Base-by-base conservation (phyloP, 805 yeast genomes). In the Torulaspora franciscae region DNA sequence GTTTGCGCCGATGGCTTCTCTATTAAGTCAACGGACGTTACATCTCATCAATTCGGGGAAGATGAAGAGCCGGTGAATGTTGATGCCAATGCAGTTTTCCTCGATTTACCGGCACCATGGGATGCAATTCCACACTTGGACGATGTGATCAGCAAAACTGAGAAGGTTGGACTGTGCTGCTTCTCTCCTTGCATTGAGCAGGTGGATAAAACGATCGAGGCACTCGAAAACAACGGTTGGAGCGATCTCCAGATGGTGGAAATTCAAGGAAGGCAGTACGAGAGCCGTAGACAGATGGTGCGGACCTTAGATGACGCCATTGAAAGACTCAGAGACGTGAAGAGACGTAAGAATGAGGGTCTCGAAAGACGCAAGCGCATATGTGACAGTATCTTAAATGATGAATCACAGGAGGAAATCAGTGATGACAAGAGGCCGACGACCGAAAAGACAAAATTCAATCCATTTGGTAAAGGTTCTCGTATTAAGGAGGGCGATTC, bases 111-210 rank as follows among this genome's bases (percentile, higher is more conserved):
- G 3, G 81, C 96, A 4, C 99, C 99, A 7, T 91, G 98, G 97
- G 80, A 80, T 29, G 99, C 99, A 5, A 84, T 93, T 42, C 87
- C 88, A 6, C 83, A 84, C 64, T 67, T 91, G 37, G 67, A 72
- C 9, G 41, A 55, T 2, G 95, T 85, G 1, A 73, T 85, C 11
- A 68, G 84, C 7, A 63, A 68, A 7, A 67, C 67, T 14, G 70
- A 73, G 44, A 71, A 73, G 23, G 85, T 80, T 17, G 80, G 85
- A 2, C 75, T 93, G 43, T 93, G 99, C 67, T 93, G 99, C 66
- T 93, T 93, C 61, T 86, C 95, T 32, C 99, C 99, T 7, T 93
- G 99, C 66, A 85, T 93, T 38, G 99, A 93, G 67, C 99, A 93
- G 68, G 99, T 93, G 3, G 83, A 83, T 46, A 83, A 85, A 61